phyloP scores from a whole-genome alignment of 2,329 filamentous ascomycete genomes.

The Paecilomyces sp. region DNA sequence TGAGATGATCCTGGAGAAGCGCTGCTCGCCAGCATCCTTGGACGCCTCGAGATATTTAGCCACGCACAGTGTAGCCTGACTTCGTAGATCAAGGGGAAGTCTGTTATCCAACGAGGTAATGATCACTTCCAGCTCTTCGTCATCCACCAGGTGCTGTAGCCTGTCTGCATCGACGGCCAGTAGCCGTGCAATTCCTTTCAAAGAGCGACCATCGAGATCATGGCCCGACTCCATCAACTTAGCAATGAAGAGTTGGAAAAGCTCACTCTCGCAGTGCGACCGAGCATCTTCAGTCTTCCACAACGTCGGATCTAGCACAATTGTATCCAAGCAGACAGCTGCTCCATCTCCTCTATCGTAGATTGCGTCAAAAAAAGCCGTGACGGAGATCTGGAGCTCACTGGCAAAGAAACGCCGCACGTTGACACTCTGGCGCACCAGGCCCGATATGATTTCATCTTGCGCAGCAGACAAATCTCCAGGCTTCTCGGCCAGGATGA shows the following conservation, averaged over 20 bases:
- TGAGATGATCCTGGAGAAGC: conserved; percentile 69
- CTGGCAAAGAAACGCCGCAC: conserved; percentile 38
- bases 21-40: conserved; percentile 60
- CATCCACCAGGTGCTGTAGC: conserved; percentile 48
- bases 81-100: conserved; percentile 63
- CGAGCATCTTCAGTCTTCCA: conserved; percentile 39
- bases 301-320: conserved; percentile 38
- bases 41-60: conserved; percentile 78
- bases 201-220: conserved; percentile 57
- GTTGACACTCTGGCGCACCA: conserved; percentile 36
- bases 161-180: conserved; percentile 48
- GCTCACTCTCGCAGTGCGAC: conserved; percentile 38
- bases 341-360: conserved; percentile 42
- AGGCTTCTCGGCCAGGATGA: conserved; percentile 32
- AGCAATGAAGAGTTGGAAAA: conserved; percentile 65
- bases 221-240: conserved; percentile 85
- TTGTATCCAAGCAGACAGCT: conserved; percentile 39
- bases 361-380: conserved; percentile 42
- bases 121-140: conserved; percentile 74
- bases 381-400: conserved; percentile 37
- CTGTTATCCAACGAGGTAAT: conserved; percentile 82
- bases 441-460: conserved; percentile 41
- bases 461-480: conserved; percentile 31
- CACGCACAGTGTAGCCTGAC: conserved; percentile 72
- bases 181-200: conserved; percentile 54